Evolutionary conservation across 306 rosid species (phyloP).

Genomic region (Citrullus mucosospermus): DNA sequence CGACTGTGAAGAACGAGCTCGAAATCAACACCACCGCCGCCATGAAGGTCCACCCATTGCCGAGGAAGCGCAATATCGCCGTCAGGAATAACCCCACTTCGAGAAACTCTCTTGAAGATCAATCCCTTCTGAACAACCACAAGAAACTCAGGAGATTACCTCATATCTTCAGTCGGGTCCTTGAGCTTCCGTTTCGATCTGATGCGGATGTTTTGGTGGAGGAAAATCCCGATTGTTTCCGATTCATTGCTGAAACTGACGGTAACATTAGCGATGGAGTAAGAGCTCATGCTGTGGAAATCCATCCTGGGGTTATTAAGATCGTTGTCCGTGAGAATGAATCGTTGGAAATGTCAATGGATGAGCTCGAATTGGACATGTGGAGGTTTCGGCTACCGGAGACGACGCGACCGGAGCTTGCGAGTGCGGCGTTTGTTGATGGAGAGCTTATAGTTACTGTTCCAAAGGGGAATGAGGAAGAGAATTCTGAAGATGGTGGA

Average conservation of each 20-base stretch:
- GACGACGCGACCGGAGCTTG: conserved; percentile 81
- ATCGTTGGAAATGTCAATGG: conserved; percentile 44
- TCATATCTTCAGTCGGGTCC: conserved; percentile 79
- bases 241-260: conserved; percentile 65
- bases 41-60: conserved; percentile 94
- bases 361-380: conserved; percentile 74
- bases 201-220: conserved; percentile 76
- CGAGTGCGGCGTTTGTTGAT: conserved; percentile 64
- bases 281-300: conserved; percentile 68
- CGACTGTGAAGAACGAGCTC: neutral
- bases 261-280: conserved; percentile 30
- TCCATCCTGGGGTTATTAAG: conserved; percentile 89
- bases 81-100: conserved; percentile 39
- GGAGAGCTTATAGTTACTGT: conserved; percentile 93
- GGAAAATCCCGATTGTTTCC: conserved; percentile 71
- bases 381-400: conserved; percentile 98
- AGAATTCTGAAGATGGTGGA: conserved; percentile 23
- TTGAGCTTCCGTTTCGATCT: conserved; percentile 88
- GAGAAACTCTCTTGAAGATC: conserved; percentile 32
- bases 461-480: conserved; percentile 47
- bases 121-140: conserved; percentile 30
- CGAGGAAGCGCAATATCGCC: conserved; percentile 77
- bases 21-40: neutral
- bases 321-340: conserved; percentile 72
- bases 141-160: conserved; percentile 90